Percentiles rank a stretch among this genome's conserved stretches.
Conservation (phyloP, 176 grass and related monocot species). For the Rhipidocladum racemiflorum region DNA sequence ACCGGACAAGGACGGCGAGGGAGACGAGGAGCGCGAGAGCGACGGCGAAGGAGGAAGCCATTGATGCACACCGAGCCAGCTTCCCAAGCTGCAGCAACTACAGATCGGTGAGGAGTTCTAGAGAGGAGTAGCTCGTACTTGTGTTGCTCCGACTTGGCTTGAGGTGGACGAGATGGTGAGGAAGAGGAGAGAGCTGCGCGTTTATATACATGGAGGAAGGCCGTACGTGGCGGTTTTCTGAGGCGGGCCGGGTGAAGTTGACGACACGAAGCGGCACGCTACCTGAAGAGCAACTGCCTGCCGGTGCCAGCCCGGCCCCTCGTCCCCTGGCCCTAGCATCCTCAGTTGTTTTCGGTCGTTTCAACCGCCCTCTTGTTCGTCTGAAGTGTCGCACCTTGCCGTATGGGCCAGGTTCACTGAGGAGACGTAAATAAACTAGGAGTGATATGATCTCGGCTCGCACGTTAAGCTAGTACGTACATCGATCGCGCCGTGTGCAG, state of each 20-base stretch:
- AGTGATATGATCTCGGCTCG: no score
- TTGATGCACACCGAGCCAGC: not conserved
- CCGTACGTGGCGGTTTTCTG: not conserved
- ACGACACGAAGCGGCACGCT: not conserved
- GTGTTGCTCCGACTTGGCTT: not conserved
- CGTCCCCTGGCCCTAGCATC: not conserved
- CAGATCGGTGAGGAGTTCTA: no score
- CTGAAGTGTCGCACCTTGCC: no score
- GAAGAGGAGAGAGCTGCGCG: not conserved
- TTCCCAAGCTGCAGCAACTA: not conserved
- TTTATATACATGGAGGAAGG: not conserved
- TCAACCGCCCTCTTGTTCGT: not conserved
- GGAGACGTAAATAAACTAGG: no score
- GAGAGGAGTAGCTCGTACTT: not conserved
- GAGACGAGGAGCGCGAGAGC: constrained; percentile 21
- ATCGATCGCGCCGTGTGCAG: not conserved
- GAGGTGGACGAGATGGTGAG: not conserved
- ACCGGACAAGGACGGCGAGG: not conserved
- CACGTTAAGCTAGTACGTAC: no score
- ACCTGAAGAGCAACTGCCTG: not conserved
- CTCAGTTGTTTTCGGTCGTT: not conserved
- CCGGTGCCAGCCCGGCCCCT: not conserved
- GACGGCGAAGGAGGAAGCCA: constrained; percentile 18
- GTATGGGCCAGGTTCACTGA: not conserved
- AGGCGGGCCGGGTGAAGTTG: not conserved